These are phyloP conservation scores for Salvia miltiorrhiza DNA, from an alignment of 257 asterid species.

Conservation along the genomic window DNA sequence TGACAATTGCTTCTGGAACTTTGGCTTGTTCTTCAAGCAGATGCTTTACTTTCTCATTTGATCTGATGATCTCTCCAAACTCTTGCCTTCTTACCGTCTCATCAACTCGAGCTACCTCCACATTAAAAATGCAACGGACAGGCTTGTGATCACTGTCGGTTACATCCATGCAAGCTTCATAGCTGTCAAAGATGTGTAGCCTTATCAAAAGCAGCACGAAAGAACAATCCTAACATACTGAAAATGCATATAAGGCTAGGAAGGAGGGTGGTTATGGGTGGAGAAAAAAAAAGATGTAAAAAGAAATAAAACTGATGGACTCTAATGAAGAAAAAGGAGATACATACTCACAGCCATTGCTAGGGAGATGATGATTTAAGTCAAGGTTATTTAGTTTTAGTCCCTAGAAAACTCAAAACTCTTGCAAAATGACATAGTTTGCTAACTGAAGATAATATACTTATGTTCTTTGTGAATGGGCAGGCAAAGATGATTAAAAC, in stretches of 20 bases:
- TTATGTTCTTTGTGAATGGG: background rate
- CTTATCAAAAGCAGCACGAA: conserved; percentile 8
- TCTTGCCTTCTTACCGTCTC: conserved; percentile 89
- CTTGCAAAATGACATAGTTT: too few species aligned
- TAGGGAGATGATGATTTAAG: too few species aligned
- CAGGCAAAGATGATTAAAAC: background rate
- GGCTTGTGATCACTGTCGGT: conserved; percentile 99
- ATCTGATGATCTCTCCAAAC: conserved; percentile 77
- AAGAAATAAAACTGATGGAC: background rate
- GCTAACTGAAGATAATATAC: background rate
- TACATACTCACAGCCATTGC: background rate
- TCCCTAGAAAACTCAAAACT: too few species aligned
- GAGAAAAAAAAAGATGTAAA: background rate
- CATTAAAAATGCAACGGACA: conserved; percentile 76
- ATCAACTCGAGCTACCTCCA: conserved; percentile 88
- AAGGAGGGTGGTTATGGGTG: background rate
- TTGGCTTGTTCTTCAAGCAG: conserved; percentile 46
- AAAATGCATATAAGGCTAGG: background rate
- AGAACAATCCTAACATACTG: conserved; percentile 13
- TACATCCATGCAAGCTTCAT: conserved; percentile 98
- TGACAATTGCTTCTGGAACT: conserved; percentile 80
- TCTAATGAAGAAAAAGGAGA: background rate
- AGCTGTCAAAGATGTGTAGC: conserved; percentile 45
- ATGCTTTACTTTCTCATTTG: conserved; percentile 62
- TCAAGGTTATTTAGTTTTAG: too few species aligned